Evolutionary conservation across 2,329 filamentous ascomycete species (phyloP).

Genomic region (Penicillium janthinellum): DNA sequence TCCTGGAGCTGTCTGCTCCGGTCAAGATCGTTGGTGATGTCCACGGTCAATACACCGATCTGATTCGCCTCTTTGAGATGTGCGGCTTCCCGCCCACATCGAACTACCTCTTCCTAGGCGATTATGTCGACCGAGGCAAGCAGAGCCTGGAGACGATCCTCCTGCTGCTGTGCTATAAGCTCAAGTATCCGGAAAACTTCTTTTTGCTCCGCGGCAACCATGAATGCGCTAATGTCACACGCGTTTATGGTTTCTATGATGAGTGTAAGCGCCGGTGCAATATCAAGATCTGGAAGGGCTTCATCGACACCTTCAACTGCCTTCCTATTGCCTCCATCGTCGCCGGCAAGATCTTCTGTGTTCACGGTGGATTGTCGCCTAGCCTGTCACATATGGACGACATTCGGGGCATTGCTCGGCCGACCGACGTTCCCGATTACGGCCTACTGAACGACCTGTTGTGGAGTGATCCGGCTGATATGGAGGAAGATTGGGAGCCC

Average conservation of each 20-base stretch:
- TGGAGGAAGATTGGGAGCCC: conserved; percentile 97
- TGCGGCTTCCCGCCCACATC: conserved; percentile 90
- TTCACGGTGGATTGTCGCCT: conserved; percentile 91
- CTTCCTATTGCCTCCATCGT: conserved; percentile 96
- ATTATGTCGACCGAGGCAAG: conserved; percentile 96
- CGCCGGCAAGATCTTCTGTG: conserved; percentile 95
- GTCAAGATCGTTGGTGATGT: conserved; percentile 98
- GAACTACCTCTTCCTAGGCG: conserved; percentile 92
- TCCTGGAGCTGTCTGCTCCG: conserved; percentile 88
- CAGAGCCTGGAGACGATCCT: conserved; percentile 94
- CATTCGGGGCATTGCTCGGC: conserved; percentile 91
- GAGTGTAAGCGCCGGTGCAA: conserved; percentile 96
- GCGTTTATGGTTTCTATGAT: conserved; percentile 97
- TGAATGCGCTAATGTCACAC: conserved; percentile 93
- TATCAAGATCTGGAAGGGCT: conserved; percentile 97
- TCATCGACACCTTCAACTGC: conserved; percentile 94
- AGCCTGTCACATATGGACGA: conserved; percentile 97
- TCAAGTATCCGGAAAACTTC: conserved; percentile 97
- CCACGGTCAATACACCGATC: conserved; percentile 92
- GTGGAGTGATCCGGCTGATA: conserved; percentile 97
- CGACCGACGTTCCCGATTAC: conserved; percentile 96
- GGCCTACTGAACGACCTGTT: conserved; percentile 91
- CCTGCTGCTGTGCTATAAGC: conserved; percentile 90
- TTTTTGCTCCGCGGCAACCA: conserved; percentile 94
- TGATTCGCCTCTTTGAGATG: conserved; percentile 98